Base-by-base conservation (phyloP, 2,329 filamentous ascomycete genomes). In the Calonectria fujianensis region DNA sequence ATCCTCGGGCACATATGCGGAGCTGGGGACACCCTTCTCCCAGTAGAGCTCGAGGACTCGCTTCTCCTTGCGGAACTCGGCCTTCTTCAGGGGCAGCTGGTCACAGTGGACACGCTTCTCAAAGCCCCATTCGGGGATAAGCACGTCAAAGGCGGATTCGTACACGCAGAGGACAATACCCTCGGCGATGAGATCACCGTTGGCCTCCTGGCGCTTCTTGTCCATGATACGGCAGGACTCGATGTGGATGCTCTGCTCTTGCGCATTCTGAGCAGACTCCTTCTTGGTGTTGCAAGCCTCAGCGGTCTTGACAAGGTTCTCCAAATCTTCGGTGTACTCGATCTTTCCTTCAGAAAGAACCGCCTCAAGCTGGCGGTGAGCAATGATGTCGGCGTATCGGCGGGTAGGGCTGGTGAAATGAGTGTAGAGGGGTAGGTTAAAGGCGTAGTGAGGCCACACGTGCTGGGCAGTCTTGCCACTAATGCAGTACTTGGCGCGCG, bases 41-140 rank as follows among this genome's bases (percentile, higher is more conserved):
- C 97, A 99, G 90, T 98, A 99, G 20, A 99, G 91, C 87, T 99
- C 97, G 61, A 99, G 90, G 37, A 98, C 92, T 71, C 97, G 93
- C 88, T 96, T 95, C 84, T 98, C 96, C 90, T 98, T 98, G 86
- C 97, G 93, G 87, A 97, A 99, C 84, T 99, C 97, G n/a, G 97
- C 97, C 90, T 99, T 99, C 91, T 98, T 96, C 80, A 99, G 89
- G 37, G 97, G 97, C 83, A 99, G 90, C 88, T 99, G 97, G 83
- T 99, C 97, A 84, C 97, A 99, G 87, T 99, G 97, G 68, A 99
- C 97, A 78, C 97, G 95, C 92, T 99, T 99, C 89, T 99, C 97
- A 80, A 99, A 98, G 78, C 97, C 97, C 89, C 96, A 99, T 84
- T 99, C 96, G 8, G 97, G 97, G 84, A 99, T 98, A 77, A 99